These are phyloP conservation scores for Cruciata laevipes DNA, from an alignment of 257 asterid genomes.

Conservation along the genomic window DNA sequence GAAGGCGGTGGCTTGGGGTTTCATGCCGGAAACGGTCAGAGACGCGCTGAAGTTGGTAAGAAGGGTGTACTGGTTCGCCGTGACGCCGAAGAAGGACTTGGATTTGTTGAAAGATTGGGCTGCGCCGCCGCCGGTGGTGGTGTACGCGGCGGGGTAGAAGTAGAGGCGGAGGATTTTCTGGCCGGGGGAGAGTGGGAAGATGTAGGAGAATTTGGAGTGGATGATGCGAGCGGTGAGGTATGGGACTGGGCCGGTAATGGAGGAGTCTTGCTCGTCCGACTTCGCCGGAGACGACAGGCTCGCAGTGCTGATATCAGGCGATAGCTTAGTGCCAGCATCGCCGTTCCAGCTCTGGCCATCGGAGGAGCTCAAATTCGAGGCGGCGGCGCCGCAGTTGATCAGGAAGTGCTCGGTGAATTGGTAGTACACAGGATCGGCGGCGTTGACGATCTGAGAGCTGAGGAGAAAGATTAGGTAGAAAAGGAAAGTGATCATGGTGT, in stretches of 20 bases:
- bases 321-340: constrained; percentile 24
- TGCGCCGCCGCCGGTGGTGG: neutral
- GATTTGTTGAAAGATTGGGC: neutral
- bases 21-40: neutral
- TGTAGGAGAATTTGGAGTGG: constrained; percentile 28
- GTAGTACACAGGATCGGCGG: neutral
- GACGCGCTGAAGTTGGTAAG: neutral
- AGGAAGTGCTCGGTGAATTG: constrained; percentile 30
- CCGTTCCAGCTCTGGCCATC: constrained; percentile 38
- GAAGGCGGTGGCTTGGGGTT: constrained; percentile 5
- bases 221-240: constrained; percentile 38
- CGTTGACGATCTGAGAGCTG: neutral
- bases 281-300: constrained; percentile 18
- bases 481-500: neutral
- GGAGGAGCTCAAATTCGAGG: neutral
- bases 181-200: constrained; percentile 31
- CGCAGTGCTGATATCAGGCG: constrained; percentile 22
- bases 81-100: constrained; percentile 27
- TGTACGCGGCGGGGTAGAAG: constrained; percentile 24
- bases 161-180: constrained; percentile 32
- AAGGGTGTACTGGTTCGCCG: constrained; percentile 15
- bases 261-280: constrained; percentile 19
- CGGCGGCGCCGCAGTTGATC: constrained; percentile 42
- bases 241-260: constrained; percentile 19
- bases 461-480: constrained; percentile 16